phyloP scores from a whole-genome alignment of 1,284 basidiomycete genomes.

The Hymenochaete sp. region DNA sequence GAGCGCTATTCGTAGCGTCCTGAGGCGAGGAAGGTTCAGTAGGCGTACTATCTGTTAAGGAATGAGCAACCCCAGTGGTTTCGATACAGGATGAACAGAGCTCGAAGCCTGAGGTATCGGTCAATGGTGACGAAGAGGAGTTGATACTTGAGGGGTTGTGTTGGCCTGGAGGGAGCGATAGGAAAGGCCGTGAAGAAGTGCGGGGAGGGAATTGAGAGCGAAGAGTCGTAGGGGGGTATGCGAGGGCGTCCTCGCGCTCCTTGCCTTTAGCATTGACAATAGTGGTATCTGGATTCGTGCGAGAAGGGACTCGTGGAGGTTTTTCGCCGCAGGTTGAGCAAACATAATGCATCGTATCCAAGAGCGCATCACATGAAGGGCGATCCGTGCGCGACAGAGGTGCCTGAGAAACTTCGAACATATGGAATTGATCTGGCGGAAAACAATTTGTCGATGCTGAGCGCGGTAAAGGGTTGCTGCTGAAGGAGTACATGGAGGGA shows the following conservation, averaged over 20 bases:
- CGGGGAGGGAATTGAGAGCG: constrained; percentile 6
- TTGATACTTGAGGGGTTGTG: constrained; percentile 17
- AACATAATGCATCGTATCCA: constrained; percentile 79
- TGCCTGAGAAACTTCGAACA: constrained; percentile 43
- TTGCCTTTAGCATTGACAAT: constrained; percentile 27
- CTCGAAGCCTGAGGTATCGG: constrained; percentile 53
- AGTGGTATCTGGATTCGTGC: constrained; percentile 23
- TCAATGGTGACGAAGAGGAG: constrained; percentile 21
- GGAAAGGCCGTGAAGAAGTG: constrained; percentile 8
- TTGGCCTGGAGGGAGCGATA: constrained; percentile 12
- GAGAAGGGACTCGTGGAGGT: constrained; percentile 28
- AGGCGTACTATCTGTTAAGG: constrained; percentile 44
- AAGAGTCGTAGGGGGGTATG: constrained; percentile 18
- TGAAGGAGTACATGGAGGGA: constrained; percentile 23
- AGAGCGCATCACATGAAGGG: constrained; percentile 63
- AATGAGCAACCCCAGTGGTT: constrained; percentile 66
- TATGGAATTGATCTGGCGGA: constrained; percentile 39
- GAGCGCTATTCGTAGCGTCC: constrained; percentile 13
- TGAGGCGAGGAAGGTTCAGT: constrained; percentile 38
- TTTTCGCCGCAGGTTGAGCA: constrained; percentile 81
- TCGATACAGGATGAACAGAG: constrained; percentile 76
- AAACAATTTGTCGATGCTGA: constrained; percentile 16
- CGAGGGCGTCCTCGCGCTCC: constrained; percentile 19
- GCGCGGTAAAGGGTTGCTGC: constrained; percentile 27
- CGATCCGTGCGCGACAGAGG: constrained; percentile 80